Conservation (phyloP, 2,329 filamentous ascomycete genomes). For the Alternaria sp. region DNA sequence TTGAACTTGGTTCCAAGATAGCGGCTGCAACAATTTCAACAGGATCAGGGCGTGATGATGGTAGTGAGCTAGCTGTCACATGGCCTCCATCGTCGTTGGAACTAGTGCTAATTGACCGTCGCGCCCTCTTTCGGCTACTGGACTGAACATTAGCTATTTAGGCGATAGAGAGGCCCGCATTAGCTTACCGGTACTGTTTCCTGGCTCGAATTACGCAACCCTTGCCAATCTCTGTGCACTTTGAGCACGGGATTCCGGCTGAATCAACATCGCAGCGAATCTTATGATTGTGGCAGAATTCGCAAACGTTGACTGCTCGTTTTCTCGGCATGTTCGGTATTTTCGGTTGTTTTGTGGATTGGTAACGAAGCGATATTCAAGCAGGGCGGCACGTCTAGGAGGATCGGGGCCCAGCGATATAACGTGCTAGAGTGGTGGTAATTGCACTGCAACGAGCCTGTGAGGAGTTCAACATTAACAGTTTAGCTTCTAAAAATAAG, state of each 20-base stretch:
- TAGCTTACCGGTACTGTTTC: constrained; percentile 18
- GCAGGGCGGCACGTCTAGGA: neutral
- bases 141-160: neutral
- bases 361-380: neutral
- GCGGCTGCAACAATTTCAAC: neutral
- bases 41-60: neutral
- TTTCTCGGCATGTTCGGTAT: constrained; percentile 20
- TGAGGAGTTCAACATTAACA: too few relatives aligned
- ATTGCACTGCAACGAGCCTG: too few relatives aligned
- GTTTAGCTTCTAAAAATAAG: too few relatives aligned
- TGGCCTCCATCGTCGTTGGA: neutral
- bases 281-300: constrained; percentile 20
- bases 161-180: neutral
- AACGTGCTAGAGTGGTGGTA: too few relatives aligned
- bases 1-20: neutral
- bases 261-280: constrained; percentile 22
- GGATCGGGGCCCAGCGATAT: neutral
- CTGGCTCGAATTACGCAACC: constrained; percentile 15
- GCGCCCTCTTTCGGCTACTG: neutral
- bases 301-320: constrained; percentile 23
- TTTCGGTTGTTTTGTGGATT: constrained; percentile 9
- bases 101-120: neutral
- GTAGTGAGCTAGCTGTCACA: neutral
- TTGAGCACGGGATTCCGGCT: constrained; percentile 16
- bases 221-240: constrained; percentile 15